Base-by-base conservation (phyloP, 257 asterid genomes). In the Asclepias syriaca region DNA sequence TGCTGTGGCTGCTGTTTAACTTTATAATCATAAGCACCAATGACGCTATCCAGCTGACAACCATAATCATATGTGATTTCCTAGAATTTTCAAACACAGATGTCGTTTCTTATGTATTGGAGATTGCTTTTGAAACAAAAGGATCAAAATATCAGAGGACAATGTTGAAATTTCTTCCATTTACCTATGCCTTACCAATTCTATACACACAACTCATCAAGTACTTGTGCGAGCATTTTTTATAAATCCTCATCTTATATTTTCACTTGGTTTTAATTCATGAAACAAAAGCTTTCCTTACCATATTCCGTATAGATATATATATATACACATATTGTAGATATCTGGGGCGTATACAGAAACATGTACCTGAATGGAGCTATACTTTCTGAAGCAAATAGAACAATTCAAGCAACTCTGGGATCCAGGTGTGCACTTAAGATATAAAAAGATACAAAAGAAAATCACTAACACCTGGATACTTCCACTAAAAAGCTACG, bases 51-150 rank as follows among this genome's bases (percentile, higher is more conserved):
- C 50, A 76, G 71, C 0, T 49, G 60, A 70, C 55, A 70, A 34
- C 79, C 71, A 61, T 76, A 70, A 50, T 70, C 75, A 19, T 76
- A 76, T 22, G 79, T 76, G 49, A 76, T 32, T 64, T 76, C 79
- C 79, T 76, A 75, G 79, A 3, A 32, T 70, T 40, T 55, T n/a
- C 8, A 48, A 68, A 40, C 70, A 45, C 37, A 48, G 48, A 19
- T 12, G 14, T 14, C 57, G 24, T 48, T 21, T 34, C 65, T 60
- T 75, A 68, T 24, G 6, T 48, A 21, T 8, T 57, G 16, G 3
- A 37, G 39, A 21, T 21, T 54, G 50, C 56, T 46, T 21, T 21
- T 24, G 71, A 32, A 29, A 48, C 14, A 67, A 19, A 45, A 67
- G 19, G 40, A 43, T 43, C 14, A 1, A n/a, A 45, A 21, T 48